Conservation (phyloP, 2,329 filamentous ascomycete species). For the Verticillium nonalfalfae region DNA sequence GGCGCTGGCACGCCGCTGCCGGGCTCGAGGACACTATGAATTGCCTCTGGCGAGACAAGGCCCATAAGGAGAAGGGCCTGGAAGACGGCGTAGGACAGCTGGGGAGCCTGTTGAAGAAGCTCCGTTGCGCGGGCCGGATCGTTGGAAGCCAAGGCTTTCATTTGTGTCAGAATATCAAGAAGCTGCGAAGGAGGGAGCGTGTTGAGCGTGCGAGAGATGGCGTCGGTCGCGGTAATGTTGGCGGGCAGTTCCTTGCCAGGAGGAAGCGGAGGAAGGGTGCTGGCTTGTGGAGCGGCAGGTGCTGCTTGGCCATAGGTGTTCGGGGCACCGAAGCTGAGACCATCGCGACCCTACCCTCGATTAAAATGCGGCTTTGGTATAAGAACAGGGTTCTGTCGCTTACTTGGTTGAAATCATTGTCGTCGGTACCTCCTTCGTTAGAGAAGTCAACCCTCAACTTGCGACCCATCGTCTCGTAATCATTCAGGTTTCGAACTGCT, state of each 20-base stretch:
- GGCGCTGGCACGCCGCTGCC: background rate
- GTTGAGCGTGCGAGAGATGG: slow-evolving; percentile 85
- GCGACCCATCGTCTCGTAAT: slow-evolving; percentile 89
- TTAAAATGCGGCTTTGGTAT: background rate
- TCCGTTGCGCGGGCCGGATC: slow-evolving; percentile 82
- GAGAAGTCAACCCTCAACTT: slow-evolving; percentile 95
- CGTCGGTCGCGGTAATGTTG: slow-evolving; percentile 78
- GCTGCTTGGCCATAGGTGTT: slow-evolving; percentile 25
- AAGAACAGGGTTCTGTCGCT: background rate
- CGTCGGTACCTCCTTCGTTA: slow-evolving; percentile 75
- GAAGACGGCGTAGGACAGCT: slow-evolving; percentile 91
- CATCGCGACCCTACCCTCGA: slow-evolving; percentile 7
- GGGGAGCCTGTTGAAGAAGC: slow-evolving; percentile 80
- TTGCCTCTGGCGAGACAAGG: slow-evolving; percentile 77
- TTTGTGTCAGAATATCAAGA: slow-evolving; percentile 86
- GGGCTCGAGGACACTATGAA: slow-evolving; percentile 70
- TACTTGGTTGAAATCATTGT: slow-evolving; percentile 32
- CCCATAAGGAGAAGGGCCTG: slow-evolving; percentile 90
- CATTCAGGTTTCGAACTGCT: slow-evolving; percentile 91
- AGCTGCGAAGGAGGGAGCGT: slow-evolving; percentile 83
- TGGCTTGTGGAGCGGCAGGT: slow-evolving; percentile 22
- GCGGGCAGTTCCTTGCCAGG: slow-evolving; percentile 78
- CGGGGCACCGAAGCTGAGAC: slow-evolving; percentile 14
- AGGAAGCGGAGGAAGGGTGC: slow-evolving; percentile 72
- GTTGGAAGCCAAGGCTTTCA: slow-evolving; percentile 80